Conservation (phyloP, 495 filamentous ascomycete genomes). For the Friedmanniomyces simplex region DNA sequence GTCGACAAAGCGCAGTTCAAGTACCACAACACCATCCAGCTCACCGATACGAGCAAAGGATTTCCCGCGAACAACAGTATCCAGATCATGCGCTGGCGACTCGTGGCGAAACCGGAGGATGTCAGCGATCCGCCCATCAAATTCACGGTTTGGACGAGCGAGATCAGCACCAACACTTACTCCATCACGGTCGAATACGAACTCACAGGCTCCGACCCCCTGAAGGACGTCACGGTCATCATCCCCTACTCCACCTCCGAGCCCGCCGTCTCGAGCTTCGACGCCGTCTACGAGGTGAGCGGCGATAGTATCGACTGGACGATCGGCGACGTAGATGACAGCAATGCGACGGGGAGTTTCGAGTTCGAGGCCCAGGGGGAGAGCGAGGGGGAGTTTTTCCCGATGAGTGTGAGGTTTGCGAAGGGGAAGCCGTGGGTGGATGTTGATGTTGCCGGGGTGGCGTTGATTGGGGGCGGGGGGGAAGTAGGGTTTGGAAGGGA, state of each 20-base stretch:
- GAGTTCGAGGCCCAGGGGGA: slow-evolving; percentile 85
- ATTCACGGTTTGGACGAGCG: slow-evolving; percentile 93
- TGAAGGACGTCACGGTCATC: slow-evolving; percentile 75
- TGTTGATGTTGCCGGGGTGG: slow-evolving; percentile 62
- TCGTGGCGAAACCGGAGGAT: slow-evolving; percentile 60
- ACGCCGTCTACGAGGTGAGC: slow-evolving; percentile 86
- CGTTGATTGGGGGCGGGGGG: slow-evolving; percentile 69
- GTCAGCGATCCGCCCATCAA: slow-evolving; percentile 69
- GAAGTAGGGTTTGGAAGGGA: slow-evolving; percentile 82
- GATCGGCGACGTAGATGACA: slow-evolving; percentile 70
- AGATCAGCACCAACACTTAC: slow-evolving; percentile 63
- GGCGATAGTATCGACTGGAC: slow-evolving; percentile 92
- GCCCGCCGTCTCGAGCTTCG: slow-evolving; percentile 81
- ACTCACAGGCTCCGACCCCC: slow-evolving; percentile 59
- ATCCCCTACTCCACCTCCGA: slow-evolving; percentile 78
- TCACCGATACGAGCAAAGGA: slow-evolving; percentile 69
- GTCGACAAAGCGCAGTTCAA: slow-evolving; percentile 81
- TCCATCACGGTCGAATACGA: slow-evolving; percentile 92
- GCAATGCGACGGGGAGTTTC: slow-evolving; percentile 72
- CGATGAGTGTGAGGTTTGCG: slow-evolving; percentile 83
- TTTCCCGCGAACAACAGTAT: slow-evolving; percentile 89
- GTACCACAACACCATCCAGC: slow-evolving; percentile 65
- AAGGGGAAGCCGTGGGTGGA: slow-evolving; percentile 80
- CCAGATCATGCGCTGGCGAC: slow-evolving; percentile 79
- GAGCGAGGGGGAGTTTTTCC: slow-evolving; percentile 88